phyloP scores from a whole-genome alignment of 164 flowering plant species.

The Kalanchoe fedtschenkoi region DNA sequence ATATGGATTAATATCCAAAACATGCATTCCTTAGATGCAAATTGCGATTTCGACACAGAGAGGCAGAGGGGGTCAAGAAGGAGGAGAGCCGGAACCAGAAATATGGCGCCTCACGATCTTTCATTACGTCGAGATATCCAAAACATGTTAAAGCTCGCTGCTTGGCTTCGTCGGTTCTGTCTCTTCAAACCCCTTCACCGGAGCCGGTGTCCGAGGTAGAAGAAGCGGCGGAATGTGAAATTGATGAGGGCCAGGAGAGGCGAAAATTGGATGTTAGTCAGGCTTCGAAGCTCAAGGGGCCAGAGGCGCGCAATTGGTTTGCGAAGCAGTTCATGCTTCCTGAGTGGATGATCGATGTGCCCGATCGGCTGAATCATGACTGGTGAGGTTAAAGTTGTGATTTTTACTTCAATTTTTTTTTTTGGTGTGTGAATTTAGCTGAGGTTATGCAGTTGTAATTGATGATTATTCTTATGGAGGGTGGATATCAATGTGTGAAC shows the following conservation, averaged over 20 bases:
- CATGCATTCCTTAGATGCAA: no score
- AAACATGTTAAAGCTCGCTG: conserved; percentile 76
- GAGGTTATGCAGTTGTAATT: no score
- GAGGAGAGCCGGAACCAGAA: no score
- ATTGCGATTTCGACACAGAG: no score
- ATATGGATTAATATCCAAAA: no score
- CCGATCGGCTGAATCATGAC: conserved; percentile 49
- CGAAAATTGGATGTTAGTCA: conserved; percentile 41
- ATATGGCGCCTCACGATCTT: no score
- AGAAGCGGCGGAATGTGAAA: conserved; percentile 14
- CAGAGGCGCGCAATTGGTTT: conserved; percentile 79
- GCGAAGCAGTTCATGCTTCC: conserved; percentile 87
- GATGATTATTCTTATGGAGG: no score
- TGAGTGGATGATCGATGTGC: conserved; percentile 99
- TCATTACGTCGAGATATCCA: no score
- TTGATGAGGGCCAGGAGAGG: conserved; percentile 3
- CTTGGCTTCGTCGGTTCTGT: conserved; percentile 62
- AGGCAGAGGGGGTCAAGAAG: no score
- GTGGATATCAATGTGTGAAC: no score
- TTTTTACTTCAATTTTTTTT: background rate
- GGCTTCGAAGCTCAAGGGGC: conserved; percentile 67
- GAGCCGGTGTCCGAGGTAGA: conserved; percentile 13
- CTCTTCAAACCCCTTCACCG: conserved; percentile 23
- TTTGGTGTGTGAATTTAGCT: no score
- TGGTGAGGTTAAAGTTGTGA: conserved; percentile 31